phyloP scores from a whole-genome alignment of 129 eudicot species.

The Lactuca saligna region DNA sequence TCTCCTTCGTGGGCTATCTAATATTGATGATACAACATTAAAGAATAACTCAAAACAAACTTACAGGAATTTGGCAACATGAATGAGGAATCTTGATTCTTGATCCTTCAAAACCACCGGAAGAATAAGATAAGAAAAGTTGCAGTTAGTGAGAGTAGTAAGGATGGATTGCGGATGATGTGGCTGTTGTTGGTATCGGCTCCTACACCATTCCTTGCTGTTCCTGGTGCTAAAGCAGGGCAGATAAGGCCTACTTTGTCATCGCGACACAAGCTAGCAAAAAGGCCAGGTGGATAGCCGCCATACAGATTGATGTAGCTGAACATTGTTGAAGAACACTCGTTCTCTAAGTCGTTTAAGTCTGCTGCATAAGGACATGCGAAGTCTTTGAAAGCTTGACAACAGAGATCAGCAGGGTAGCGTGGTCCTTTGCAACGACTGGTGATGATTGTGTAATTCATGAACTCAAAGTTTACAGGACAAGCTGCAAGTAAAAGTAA shows the following conservation, averaged over 20 bases:
- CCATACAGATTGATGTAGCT: slow-evolving; percentile 66
- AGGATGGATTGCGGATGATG: slow-evolving; percentile 6
- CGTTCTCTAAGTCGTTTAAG: slow-evolving; percentile 50
- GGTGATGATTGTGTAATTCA: slow-evolving; percentile 64
- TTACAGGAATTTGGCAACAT: slow-evolving; percentile 11
- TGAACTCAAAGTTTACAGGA: slow-evolving; percentile 61
- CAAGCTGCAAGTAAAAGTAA: slow-evolving; percentile 50
- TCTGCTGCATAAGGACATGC: slow-evolving; percentile 63
- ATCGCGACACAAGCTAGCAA: slow-evolving; percentile 54
- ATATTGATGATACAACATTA: slow-evolving; percentile 14
- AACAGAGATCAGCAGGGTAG: slow-evolving; percentile 52
- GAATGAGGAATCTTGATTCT: background rate
- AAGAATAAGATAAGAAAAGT: slow-evolving; percentile 24
- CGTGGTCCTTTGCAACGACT: slow-evolving; percentile 72
- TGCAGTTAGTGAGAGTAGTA: slow-evolving; percentile 24
- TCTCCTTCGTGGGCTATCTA: slow-evolving; percentile 17
- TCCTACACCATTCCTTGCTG: slow-evolving; percentile 19
- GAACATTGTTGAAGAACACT: slow-evolving; percentile 63
- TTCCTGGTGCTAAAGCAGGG: slow-evolving; percentile 45
- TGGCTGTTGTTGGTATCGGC: slow-evolving; percentile 28
- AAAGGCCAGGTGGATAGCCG: slow-evolving; percentile 60
- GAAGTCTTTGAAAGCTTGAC: slow-evolving; percentile 59
- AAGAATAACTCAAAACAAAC: slow-evolving; percentile 13
- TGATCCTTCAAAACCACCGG: slow-evolving; percentile 32
- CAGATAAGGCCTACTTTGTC: slow-evolving; percentile 58